Base-by-base conservation (phyloP, 257 asterid genomes). In the Salvia rosmarinus region DNA sequence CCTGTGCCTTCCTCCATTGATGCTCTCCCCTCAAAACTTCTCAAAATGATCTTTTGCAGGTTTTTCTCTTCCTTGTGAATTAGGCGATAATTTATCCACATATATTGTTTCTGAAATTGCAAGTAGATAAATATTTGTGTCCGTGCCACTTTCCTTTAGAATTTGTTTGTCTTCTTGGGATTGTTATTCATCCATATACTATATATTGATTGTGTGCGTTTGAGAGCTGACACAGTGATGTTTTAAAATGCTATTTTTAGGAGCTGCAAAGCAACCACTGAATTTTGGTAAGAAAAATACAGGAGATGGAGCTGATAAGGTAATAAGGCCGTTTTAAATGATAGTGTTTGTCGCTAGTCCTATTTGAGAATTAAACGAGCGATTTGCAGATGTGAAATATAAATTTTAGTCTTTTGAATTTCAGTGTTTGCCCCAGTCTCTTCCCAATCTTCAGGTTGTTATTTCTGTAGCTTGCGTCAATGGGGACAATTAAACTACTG, bases 1-100 rank as follows among this genome's bases (percentile, higher is more conserved):
- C 98, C 97, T 3, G 76, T 67, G 6, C 62, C 82, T 47, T 81
- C 95, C 72, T 78, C 89, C 78, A 20, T 89, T 19, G 96, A 93
- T 50, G 87, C 84, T 16, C 59, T 93, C 47, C 97, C 98, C 4
- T 79, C 95, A 11, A 91, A 94, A 69, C 97, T 91, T 61, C 94
- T 92, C 60, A 78, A 80, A 73, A 30, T 94, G 79, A 82, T 83
- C 91, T 54, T 63, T 91, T 9, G 39, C 88, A 50, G 91, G 95
- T 85, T 42, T 7, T 23, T 10, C 34, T 44, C 44, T 35, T 14
- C n/a, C 8, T 46, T 5, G 19, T 67, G n/a, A 20, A 6, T 19
- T 10, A 51, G 16, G 19, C 4, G 55, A 9, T 25, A 42, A 42
- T 39, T 7, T 20, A 4, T 56, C 59, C 20, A 20, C 30, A 4